phyloP scores from a whole-genome alignment of 73 alveolate genomes.

The Durusdinium trenchii region DNA sequence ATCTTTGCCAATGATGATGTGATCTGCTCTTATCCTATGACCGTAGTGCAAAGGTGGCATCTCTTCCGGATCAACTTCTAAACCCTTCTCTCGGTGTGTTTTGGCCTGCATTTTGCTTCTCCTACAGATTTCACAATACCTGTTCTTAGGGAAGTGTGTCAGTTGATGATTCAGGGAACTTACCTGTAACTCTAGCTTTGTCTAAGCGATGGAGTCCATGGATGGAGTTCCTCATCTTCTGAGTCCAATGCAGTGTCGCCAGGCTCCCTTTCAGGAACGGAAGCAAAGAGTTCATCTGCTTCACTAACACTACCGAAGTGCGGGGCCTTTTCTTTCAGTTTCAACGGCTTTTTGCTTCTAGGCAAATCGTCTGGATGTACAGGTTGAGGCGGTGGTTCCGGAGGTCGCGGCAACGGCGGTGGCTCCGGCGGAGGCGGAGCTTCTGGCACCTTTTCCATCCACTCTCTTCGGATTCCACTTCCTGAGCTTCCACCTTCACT shows the following conservation, averaged over 20 bases:
- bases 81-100: background rate
- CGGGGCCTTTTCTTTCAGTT: too few relatives aligned
- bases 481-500: too few relatives aligned
- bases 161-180: background rate
- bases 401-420: too few relatives aligned
- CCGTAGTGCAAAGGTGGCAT: constrained; percentile 44
- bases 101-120: constrained; percentile 28
- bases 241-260: constrained; percentile 13
- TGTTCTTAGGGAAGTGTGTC: constrained; percentile 28
- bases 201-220: constrained; percentile 40
- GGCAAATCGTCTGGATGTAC: too few relatives aligned
- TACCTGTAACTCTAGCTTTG: background rate
- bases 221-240: constrained; percentile 26
- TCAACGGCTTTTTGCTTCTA: too few relatives aligned
- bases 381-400: too few relatives aligned
- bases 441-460: too few relatives aligned
- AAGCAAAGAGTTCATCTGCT: too few relatives aligned
- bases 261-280: background rate
- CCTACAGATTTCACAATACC: constrained; percentile 25
- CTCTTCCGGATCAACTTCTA: constrained; percentile 20
- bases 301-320: too few relatives aligned
- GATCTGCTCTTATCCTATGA: constrained; percentile 45
- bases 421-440: too few relatives aligned
- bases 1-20: background rate
- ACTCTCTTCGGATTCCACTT: too few relatives aligned